phyloP scores from a whole-genome alignment of 139 green algal species.

The Dunaliella sp. region DNA sequence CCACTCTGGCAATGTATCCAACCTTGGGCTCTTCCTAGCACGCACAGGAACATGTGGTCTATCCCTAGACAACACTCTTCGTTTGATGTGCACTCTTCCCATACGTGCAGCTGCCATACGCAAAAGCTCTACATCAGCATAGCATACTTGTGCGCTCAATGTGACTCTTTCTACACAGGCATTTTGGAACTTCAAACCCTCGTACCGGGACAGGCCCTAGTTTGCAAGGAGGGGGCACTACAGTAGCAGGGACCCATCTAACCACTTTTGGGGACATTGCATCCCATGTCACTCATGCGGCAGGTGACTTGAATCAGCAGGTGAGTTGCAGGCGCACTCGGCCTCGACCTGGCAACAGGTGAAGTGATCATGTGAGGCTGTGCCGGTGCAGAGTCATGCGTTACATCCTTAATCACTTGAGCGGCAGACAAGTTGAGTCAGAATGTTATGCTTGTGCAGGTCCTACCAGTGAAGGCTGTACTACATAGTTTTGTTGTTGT shows the following conservation, averaged over 20 bases:
- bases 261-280: not conserved
- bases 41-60: too few relatives aligned
- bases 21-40: too few relatives aligned
- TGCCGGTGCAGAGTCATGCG: not conserved
- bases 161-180: not conserved
- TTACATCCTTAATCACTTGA: not conserved
- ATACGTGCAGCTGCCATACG: not conserved
- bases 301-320: not conserved
- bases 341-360: not conserved
- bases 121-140: too few relatives aligned
- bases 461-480: not conserved
- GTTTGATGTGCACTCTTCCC: not conserved
- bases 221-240: not conserved
- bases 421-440: not conserved
- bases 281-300: not conserved
- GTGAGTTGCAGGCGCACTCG: too few relatives aligned
- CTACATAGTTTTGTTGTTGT: not conserved
- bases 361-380: too few relatives aligned
- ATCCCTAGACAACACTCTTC: too few relatives aligned
- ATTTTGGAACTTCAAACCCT: not conserved
- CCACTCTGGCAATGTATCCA: too few relatives aligned
- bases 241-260: not conserved
- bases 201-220: not conserved
- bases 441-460: not conserved
- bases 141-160: too few relatives aligned